Evolutionary conservation across 768 basidiomycete genomes (phyloP), one percentile per base, ranked within the genome.

Genomic region (Imleria badia): DNA sequence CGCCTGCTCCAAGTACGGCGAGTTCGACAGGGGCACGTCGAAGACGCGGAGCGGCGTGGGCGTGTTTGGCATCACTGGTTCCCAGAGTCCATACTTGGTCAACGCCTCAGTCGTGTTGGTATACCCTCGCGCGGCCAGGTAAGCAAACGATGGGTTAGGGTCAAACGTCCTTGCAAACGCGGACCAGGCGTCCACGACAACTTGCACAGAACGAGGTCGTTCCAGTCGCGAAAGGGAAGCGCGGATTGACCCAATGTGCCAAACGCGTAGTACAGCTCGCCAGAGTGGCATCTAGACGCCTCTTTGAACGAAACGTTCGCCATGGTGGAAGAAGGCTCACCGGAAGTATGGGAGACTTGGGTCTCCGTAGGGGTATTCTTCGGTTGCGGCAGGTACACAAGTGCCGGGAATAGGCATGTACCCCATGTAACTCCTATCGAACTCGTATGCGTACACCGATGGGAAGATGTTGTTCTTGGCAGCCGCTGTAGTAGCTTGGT

Each of bases 401-500:
- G 73, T 70, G 2, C 74, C 75, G 10, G 72, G 66, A 42, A 77
- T 75, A 3, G 78, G 78, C 54, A 75, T 72, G 52, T 74, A 81
- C 1, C 78, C 78, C 56, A 69, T 66, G 45, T 76, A 78, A 52
- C 73, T 76, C 33, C 77, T 63, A 54, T 81, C 78, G 54, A 80
- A 81, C 54, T 78, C 70, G 65, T 80, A 81, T 14, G 74, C 68
- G 62, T 72, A 78, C 8, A 76, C 65, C 12, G 73, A 74, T 20
- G 69, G 66, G 65, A 81, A 78, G 11, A 76, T 63, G 11, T 72
- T 64, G 61, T 80, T 71, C 33, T 72, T 66, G 9, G 74, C 68
- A 19, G 74, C 77, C 1, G 79, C 74, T 34, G 76, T 74, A 1
- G 79, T 79, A 0, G 80, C 79, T 60, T 80, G 78, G 59, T 81